phyloP scores from a whole-genome alignment of 805 yeast species.

The Kuraishia piskuri region DNA sequence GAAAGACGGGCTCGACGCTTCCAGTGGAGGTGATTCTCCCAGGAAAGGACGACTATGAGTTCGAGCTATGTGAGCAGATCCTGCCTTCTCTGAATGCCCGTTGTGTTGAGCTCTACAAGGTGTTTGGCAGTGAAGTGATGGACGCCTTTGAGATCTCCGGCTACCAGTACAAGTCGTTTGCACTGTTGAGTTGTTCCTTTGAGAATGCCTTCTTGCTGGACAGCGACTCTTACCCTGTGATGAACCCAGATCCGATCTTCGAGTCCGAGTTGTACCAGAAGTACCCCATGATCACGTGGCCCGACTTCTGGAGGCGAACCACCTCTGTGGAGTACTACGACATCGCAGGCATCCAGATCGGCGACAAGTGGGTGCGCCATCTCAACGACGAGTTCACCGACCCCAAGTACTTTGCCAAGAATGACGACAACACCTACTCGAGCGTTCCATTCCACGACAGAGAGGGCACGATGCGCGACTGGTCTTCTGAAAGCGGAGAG shows the following conservation, averaged over 20 bases:
- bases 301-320: constrained; percentile 84
- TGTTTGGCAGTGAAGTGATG: constrained; percentile 47
- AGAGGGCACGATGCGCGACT: constrained; percentile 60
- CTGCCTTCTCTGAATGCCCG: constrained; percentile 55
- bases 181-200: constrained; percentile 64
- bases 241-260: constrained; percentile 54
- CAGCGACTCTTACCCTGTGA: constrained; percentile 67
- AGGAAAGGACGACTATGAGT: constrained; percentile 57
- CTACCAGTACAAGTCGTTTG: constrained; percentile 64
- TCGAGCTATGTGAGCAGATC: constrained; percentile 55
- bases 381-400: constrained; percentile 22
- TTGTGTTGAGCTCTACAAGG: constrained; percentile 58
- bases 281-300: constrained; percentile 59
- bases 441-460: constrained; percentile 51
- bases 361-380: constrained; percentile 21
- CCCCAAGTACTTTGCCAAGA: constrained; percentile 20
- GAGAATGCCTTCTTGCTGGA: constrained; percentile 66
- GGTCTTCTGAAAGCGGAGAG: constrained; percentile 66
- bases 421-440: constrained; percentile 23
- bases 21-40: constrained; percentile 86
- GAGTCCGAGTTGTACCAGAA: constrained; percentile 43
- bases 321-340: constrained; percentile 67
- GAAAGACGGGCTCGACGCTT: constrained; percentile 56
- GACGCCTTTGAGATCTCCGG: constrained; percentile 42
- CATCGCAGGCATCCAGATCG: constrained; percentile 50